Conservation (phyloP, 2,329 filamentous ascomycete genomes). For the Pseudogymnoascus sp. region DNA sequence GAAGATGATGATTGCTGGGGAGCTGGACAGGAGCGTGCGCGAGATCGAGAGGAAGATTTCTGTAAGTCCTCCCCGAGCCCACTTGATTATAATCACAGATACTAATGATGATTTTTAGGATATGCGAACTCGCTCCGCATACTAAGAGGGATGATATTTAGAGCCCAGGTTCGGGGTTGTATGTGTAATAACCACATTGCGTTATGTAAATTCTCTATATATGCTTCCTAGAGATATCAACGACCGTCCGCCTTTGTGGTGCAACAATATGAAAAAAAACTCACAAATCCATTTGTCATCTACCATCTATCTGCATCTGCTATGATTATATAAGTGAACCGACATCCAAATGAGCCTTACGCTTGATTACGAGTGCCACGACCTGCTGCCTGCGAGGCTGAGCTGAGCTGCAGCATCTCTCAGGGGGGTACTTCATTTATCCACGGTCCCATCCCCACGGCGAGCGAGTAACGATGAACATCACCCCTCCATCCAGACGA, state of each 20-base stretch:
- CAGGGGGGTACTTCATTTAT: not conserved
- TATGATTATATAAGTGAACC: not conserved
- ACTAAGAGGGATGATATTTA: conserved; percentile 23
- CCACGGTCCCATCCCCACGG: not conserved
- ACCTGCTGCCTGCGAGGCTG: not conserved
- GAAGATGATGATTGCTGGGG: conserved; percentile 90
- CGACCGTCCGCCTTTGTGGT: not conserved
- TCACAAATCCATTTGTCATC: not conserved
- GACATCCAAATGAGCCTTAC: not conserved
- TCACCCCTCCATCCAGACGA: not conserved
- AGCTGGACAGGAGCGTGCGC: conserved; percentile 80
- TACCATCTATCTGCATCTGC: not conserved
- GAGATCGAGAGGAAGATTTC: conserved; percentile 97
- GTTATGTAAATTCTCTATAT: conserved; percentile 5
- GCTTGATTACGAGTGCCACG: not conserved
- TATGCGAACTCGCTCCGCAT: conserved; percentile 50
- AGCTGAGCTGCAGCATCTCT: not conserved
- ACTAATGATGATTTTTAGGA: conserved; percentile 32
- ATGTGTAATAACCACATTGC: conserved; percentile 5
- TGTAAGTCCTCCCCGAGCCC: conserved; percentile 32
- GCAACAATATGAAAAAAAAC: conserved; percentile 1
- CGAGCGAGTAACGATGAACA: not conserved
- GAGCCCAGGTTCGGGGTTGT: not conserved
- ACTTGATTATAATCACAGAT: conserved; percentile 17
- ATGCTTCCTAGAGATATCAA: not conserved